A percentile compares a stretch with the other conserved stretches of the same genome.
Conservation (phyloP, 2,329 filamentous ascomycete species). For the Akanthomyces dipterigenus region DNA sequence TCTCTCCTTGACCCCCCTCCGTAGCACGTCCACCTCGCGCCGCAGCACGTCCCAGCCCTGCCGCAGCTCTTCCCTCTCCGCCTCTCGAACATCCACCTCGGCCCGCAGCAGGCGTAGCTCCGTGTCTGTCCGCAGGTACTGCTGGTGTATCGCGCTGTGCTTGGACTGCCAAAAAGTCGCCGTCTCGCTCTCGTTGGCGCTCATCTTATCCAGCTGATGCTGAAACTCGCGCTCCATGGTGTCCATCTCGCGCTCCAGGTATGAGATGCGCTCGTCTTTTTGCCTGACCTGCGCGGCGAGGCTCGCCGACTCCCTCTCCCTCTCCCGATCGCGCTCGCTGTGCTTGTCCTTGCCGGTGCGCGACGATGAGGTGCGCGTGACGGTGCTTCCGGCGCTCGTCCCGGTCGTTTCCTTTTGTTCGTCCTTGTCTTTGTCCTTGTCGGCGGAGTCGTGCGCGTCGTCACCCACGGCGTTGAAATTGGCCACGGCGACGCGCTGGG, state of each 20-base stretch:
- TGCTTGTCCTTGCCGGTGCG: constrained; percentile 5
- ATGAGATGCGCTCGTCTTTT: constrained; percentile 45
- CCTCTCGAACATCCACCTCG: constrained; percentile 42
- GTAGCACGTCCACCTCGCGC: constrained; percentile 37
- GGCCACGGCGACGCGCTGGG: constrained; percentile 24
- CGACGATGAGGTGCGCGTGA: constrained; percentile 1
- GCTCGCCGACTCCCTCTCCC: constrained; percentile 20
- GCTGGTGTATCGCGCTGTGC: constrained; percentile 45
- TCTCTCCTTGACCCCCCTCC: constrained; percentile 38
- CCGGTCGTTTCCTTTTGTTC: constrained; percentile 16
- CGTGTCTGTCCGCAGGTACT: constrained; percentile 44
- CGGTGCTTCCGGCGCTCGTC: constrained; percentile 17
- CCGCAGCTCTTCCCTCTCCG: constrained; percentile 42
- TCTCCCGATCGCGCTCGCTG: constrained; percentile 15
- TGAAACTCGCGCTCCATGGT: constrained; percentile 48
- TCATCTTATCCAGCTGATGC: constrained; percentile 45
- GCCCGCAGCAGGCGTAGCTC: constrained; percentile 44
- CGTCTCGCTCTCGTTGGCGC: constrained; percentile 47
- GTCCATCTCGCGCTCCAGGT: constrained; percentile 45
- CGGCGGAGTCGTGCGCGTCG: constrained; percentile 22
- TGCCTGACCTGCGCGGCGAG: constrained; percentile 31
- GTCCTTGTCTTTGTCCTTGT: constrained; percentile 20
- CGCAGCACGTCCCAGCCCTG: constrained; percentile 42
- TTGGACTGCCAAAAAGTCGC: constrained; percentile 53
- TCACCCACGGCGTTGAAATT: constrained; percentile 18